Base-by-base conservation (phyloP, 176 grass and related monocot species). In the Bromus sterilis region DNA sequence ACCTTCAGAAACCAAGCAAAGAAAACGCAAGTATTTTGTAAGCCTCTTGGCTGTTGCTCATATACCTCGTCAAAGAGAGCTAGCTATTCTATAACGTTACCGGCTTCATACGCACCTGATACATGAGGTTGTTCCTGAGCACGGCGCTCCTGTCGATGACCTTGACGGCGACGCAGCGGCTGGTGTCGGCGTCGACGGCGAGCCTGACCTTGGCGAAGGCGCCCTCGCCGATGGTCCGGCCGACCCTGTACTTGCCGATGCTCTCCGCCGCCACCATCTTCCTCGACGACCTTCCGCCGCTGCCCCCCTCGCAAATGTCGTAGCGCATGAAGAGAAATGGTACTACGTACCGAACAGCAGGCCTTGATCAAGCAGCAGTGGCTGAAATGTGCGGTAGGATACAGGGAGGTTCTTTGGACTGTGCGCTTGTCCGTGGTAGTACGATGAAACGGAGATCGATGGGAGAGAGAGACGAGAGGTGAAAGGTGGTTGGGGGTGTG, bases 171-270 rank as follows among this genome's bases (percentile, higher is more conserved):
- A 88, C 87, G 16, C 41, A 53, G 37, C 58, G 32, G 70, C 81
- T 75, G 7, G 87, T 90, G 32, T 95, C 87, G 5, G 24, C 5
- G 84, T 92, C 39, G 9, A 84, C 79, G 9, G 79, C 87, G 33
- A 95, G 74, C 89, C 80, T 84, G 35, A 92, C 93, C 85, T 95
- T 95, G 16, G 93, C 87, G 78, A 95, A 95, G 24, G 70, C 53
- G 60, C 93, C 93, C 75, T 90, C 90, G 8, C 93, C 93, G 60
- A 95, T 78, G 37, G 93, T 92, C 61, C 87, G 44, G 34, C 87
- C 85, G 2, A 95, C 67, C 21, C 70, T 76, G 82, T 95, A 95
- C 81, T 79, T 95, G 15, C 90, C 93, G 3, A 92, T 21, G 62
- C 11, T 89, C 71, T 76, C 69, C 75, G 25, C 20, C 20, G 78